These are phyloP conservation scores for Phytophthora sp. DNA, from an alignment of 352 stramenopile species.

Conservation along the genomic window DNA sequence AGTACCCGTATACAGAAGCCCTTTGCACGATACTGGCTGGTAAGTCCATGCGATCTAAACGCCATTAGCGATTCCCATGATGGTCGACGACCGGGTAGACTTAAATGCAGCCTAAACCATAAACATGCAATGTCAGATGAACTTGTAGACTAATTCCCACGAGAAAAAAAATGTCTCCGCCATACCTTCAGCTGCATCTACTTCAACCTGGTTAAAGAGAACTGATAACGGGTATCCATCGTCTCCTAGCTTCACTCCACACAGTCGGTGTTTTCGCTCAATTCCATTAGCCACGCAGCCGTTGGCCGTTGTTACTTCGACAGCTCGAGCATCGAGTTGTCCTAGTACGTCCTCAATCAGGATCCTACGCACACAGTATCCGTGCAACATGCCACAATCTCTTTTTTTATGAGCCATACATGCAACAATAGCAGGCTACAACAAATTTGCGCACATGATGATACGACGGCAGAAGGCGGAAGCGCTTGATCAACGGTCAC, in stretches of 20 bases:
- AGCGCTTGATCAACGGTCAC: neutral
- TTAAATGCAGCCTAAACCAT: neutral
- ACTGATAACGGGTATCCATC: slow-evolving; percentile 2
- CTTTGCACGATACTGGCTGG: neutral
- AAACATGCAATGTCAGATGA: neutral
- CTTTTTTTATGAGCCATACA: neutral
- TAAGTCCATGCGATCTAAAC: neutral
- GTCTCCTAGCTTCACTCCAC: neutral
- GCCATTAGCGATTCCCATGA: neutral
- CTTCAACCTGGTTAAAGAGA: slow-evolving; percentile 4
- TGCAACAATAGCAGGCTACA: neutral
- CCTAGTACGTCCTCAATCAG: neutral
- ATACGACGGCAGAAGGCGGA: neutral
- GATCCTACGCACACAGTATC: slow-evolving; percentile 1
- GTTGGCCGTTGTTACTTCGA: neutral
- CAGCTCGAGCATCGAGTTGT: neutral
- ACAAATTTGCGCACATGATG: neutral
- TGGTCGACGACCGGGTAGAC: neutral
- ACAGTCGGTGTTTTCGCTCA: neutral
- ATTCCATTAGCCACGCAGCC: neutral
- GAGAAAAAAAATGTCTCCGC: too few species aligned
- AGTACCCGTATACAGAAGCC: neutral
- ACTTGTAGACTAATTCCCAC: neutral
- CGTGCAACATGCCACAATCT: neutral
- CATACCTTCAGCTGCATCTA: slow-evolving; percentile 3